These are phyloP conservation scores for Stropharia rugosoannulata DNA, from an alignment of 768 basidiomycete genomes.

Conservation along the genomic window DNA sequence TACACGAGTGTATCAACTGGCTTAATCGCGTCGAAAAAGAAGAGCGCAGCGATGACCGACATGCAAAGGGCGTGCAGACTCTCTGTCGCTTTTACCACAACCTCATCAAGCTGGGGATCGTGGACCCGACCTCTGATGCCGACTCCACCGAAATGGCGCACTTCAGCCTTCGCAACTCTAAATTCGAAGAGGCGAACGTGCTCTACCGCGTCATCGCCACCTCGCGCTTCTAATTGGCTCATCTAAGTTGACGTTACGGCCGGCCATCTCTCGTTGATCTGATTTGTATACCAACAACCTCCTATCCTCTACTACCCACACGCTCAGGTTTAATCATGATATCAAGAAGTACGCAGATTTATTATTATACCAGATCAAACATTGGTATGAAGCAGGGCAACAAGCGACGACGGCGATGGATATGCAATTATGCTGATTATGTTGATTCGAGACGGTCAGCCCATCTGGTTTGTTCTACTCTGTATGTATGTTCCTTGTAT, in stretches of 20 bases:
- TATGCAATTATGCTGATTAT: slow-evolving; percentile 7
- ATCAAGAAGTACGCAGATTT: slow-evolving; percentile 1
- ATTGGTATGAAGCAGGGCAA: neutral
- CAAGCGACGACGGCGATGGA: slow-evolving; percentile 1
- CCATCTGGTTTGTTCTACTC: neutral
- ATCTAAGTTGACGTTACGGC: slow-evolving; percentile 1
- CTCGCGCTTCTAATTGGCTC: slow-evolving; percentile 32
- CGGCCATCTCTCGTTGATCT: slow-evolving; percentile 12
- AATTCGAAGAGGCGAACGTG: slow-evolving; percentile 74
- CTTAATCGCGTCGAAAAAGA: slow-evolving; percentile 70
- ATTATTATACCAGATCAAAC: neutral
- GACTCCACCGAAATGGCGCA: slow-evolving; percentile 79
- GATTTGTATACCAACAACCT: slow-evolving; percentile 5
- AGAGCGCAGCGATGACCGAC: slow-evolving; percentile 72
- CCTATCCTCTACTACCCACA: slow-evolving; percentile 2
- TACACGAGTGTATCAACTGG: slow-evolving; percentile 69
- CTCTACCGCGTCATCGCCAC: slow-evolving; percentile 66
- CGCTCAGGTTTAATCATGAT: slow-evolving; percentile 1
- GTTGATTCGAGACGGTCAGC: neutral
- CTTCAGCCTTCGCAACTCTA: slow-evolving; percentile 69
- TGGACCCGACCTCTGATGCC: slow-evolving; percentile 61
- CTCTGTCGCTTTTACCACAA: slow-evolving; percentile 77
- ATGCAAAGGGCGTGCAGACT: slow-evolving; percentile 69
- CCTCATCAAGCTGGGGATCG: slow-evolving; percentile 62
- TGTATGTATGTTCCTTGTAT: slow-evolving; percentile 7